Evolutionary conservation across 257 asterid genomes (phyloP).

Genomic region (Solanum chiquidenum): DNA sequence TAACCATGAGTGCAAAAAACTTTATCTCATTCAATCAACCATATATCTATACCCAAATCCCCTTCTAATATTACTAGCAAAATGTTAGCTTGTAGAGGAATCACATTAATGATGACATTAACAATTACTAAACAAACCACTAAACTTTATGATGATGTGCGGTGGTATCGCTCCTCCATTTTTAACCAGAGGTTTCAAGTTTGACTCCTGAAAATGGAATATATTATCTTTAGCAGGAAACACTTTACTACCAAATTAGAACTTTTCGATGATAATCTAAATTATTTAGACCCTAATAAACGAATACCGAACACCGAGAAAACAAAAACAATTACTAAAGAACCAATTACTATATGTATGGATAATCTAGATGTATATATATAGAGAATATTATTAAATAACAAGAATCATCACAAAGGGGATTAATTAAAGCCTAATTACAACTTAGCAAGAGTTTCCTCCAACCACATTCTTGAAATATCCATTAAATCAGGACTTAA

Average conservation of each 20-base stretch:
- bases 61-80: neutral
- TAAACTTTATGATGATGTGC: too few relatives aligned
- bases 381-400: neutral
- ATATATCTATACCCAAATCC: neutral
- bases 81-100: neutral
- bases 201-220: too few relatives aligned
- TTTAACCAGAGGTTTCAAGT: too few relatives aligned
- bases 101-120: neutral
- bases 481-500: constrained; percentile 61
- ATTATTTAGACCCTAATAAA: neutral
- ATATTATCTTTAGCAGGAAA: neutral
- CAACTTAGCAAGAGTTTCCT: constrained; percentile 1
- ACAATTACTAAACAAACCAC: neutral
- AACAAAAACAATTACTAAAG: neutral
- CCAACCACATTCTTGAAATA: constrained; percentile 18
- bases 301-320: neutral
- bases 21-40: neutral
- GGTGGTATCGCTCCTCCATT: neutral
- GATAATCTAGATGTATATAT: neutral
- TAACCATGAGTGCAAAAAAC: neutral
- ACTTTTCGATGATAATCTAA: neutral
- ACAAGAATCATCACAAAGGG: neutral
- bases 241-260: fast-evolving
- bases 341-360: neutral
- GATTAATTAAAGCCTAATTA: neutral